Evolutionary conservation across 2,329 filamentous ascomycete species (phyloP).

Genomic region (Aspergillus melleus): DNA sequence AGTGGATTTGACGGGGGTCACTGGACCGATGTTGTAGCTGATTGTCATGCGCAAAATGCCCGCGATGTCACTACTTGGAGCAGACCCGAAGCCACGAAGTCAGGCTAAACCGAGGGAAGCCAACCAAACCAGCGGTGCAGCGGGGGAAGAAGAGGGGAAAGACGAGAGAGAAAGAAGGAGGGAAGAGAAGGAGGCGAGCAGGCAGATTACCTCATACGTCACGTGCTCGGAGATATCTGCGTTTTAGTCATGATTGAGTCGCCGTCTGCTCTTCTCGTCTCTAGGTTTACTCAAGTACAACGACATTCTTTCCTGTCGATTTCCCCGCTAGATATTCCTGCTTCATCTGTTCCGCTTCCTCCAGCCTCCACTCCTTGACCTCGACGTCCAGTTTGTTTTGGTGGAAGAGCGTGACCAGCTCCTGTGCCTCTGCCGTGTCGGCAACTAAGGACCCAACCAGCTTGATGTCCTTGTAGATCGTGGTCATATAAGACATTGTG

Average conservation of each 20-base stretch:
- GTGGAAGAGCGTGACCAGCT: conserved; percentile 42
- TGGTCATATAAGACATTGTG: conserved; percentile 30
- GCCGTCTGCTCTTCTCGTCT: too few relatives aligned
- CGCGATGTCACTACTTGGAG: background rate
- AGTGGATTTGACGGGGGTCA: background rate
- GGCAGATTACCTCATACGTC: background rate
- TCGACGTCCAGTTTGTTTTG: conserved; percentile 11
- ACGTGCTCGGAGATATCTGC: too few relatives aligned
- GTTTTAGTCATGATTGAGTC: background rate
- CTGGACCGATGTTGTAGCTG: background rate
- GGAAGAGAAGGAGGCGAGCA: background rate
- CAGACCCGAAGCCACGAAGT: background rate
- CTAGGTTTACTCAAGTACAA: conserved; percentile 2
- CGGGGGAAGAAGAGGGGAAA: background rate
- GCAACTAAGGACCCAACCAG: conserved; percentile 49
- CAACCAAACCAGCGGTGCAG: background rate
- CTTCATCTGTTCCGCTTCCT: conserved; percentile 16
- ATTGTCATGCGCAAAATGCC: conserved; percentile 1
- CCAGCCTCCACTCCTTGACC: conserved; percentile 15
- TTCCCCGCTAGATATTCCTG: conserved; percentile 13
- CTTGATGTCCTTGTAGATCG: conserved; percentile 54
- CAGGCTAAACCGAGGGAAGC: background rate
- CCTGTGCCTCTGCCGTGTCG: conserved; percentile 44
- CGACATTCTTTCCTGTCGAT: conserved; percentile 12
- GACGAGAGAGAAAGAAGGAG: background rate